Base-by-base conservation (phyloP, 2,329 filamentous ascomycete genomes). In the Epichloe festucae region DNA sequence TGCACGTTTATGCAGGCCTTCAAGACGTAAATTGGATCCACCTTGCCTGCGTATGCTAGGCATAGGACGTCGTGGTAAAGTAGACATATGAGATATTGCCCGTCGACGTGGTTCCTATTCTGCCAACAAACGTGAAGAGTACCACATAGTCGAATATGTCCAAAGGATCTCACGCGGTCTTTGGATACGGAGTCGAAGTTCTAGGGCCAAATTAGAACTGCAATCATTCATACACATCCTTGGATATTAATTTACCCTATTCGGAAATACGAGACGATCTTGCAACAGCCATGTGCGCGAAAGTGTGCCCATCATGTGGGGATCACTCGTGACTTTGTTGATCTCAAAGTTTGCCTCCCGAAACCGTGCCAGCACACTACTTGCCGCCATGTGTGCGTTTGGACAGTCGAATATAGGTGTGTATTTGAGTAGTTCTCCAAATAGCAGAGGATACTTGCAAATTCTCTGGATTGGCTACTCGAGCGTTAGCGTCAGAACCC, bases 361-460 rank as follows among this genome's bases (percentile, higher is more conserved):
- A 40, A 96, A 72, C 47, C 81, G 76, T 50, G 82, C 77, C 35
- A 94, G 72, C 0, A 86, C 77, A 56, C 82, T 84, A 54, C 89
- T 83, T 17, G 97, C 79, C 50, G 88, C 84, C 63, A 85, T 81
- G 66, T 95, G 86, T 1, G 89, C 85, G 54, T 81, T 81, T 0
- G 89, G 89, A 60, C 89, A 94, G 62, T 97, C 91, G 51, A 79
- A 82, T 1, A 88, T 86, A 2, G 89, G 87, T 0, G 90, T 96
- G 57, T 84, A 78, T 60, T 85, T 90, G 54, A 90, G 75, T 8
- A 98, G 74, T 60, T 96, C 89, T 5, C 82, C 77, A 61, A 97
- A 90, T 2, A 97, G 73, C 4, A 98, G 73, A 11, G 89, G 89
- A 62, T 97, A 97, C 69, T 86, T 89, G 71, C 89, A 95, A 21